Base-by-base conservation (phyloP, 129 eudicot species). In the Flaveria sonorensis region DNA sequence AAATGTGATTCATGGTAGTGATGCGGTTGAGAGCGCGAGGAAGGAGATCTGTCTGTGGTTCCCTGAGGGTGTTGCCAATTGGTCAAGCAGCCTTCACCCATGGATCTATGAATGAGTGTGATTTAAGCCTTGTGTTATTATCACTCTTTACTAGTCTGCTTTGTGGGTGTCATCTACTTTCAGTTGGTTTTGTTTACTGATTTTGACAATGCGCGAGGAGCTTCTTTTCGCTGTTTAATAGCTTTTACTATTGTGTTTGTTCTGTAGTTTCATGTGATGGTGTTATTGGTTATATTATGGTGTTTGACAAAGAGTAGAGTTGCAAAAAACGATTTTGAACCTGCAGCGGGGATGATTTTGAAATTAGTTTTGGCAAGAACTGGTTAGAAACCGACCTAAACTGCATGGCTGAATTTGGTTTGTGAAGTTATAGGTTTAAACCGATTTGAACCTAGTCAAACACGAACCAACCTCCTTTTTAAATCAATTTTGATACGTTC, bases 1-100 rank as follows among this genome's bases (percentile, higher is more conserved):
- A 81, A 93, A 93, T 69, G 97, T 93, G 42, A 93, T 93, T 83
- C 98, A 93, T 19, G 97, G 98, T 3, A 93, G 98, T 75, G 98
- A 93, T 83, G 85, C 97, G 10, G 97, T 93, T 46, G 98, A 88
- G 80, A 93, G 97, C 51, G 98, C 93, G n/a, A 89, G 48, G 81
- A 90, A 91, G 75, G 97, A 93, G 87, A 93, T 93, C 69, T 92
- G 89, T 59, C 82, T 93, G 53, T 93, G 98, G 98, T 93, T 93
- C 87, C 98, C 97, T 0, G 97, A 93, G 73, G 93, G 98, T 15
- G 55, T 83, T 75, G 89, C 95, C 10, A 83, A 77, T 63, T 91
- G 97, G 98, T 83, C 76, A 79, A 90, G 96, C 93, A 82, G 97
- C 92, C 85, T 87, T 67, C 81, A 83, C 89, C 74, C 92, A 4